Evolutionary conservation across 2,329 filamentous ascomycete species (phyloP).

Genomic region (Sclerotinia subarctica): DNA sequence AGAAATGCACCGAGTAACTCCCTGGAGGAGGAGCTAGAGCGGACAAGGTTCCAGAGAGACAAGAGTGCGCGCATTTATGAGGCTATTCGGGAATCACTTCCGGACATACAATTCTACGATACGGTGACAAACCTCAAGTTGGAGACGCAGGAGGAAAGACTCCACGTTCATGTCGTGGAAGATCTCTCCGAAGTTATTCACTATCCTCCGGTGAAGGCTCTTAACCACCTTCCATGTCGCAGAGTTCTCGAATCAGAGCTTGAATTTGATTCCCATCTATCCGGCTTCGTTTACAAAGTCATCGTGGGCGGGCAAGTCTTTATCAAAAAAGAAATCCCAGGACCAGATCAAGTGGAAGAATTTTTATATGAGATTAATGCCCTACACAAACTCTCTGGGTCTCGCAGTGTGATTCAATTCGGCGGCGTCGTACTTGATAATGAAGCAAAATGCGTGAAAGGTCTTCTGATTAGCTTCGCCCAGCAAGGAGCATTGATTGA

Average conservation of each 20-base stretch:
- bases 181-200: constrained; percentile 84
- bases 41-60: constrained; percentile 79
- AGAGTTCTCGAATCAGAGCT: constrained; percentile 71
- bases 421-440: constrained; percentile 87
- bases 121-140: constrained; percentile 95
- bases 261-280: constrained; percentile 86
- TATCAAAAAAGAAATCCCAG: constrained; percentile 98
- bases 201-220: constrained; percentile 70
- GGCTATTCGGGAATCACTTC: constrained; percentile 84
- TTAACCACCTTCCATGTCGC: constrained; percentile 68
- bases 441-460: constrained; percentile 69
- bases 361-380: constrained; percentile 98
- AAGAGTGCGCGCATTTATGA: constrained; percentile 94
- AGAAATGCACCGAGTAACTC: constrained; percentile 75
- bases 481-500: constrained; percentile 86
- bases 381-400: constrained; percentile 71
- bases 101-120: constrained; percentile 93
- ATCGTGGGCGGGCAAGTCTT: constrained; percentile 62
- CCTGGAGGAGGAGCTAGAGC: constrained; percentile 77
- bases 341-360: constrained; percentile 91
- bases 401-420: constrained; percentile 77
- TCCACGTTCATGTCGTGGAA: constrained; percentile 97
- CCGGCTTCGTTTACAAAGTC: constrained; percentile 96
- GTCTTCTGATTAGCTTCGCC: constrained; percentile 84
- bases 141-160: constrained; percentile 78